phyloP scores from a whole-genome alignment of 2,329 filamentous ascomycete species.

The Colletotrichum liaoningense region DNA sequence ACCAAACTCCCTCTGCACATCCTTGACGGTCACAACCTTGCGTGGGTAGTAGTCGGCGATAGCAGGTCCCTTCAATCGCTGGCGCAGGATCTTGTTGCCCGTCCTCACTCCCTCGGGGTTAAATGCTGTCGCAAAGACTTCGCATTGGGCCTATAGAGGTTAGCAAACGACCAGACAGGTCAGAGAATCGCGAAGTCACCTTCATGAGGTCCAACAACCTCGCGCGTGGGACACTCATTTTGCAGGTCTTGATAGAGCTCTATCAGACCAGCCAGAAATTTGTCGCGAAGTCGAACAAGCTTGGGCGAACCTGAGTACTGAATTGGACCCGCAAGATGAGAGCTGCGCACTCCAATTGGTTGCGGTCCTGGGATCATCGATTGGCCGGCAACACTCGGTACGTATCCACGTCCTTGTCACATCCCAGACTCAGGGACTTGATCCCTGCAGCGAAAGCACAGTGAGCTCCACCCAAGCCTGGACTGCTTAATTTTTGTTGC shows the following conservation, averaged over 20 bases:
- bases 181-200: constrained; percentile 58
- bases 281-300: constrained; percentile 24
- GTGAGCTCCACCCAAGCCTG: neutral
- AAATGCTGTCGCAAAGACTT: constrained; percentile 90
- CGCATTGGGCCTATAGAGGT: constrained; percentile 79
- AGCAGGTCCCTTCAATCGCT: constrained; percentile 85
- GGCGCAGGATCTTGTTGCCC: constrained; percentile 92
- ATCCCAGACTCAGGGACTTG: neutral
- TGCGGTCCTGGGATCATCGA: constrained; percentile 16
- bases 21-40: constrained; percentile 76
- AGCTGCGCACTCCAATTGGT: neutral
- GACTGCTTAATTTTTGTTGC: neutral
- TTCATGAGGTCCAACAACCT: constrained; percentile 80
- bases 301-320: constrained; percentile 11
- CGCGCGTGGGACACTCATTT: constrained; percentile 73
- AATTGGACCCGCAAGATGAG: neutral
- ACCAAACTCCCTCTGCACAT: constrained; percentile 77
- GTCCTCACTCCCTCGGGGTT: constrained; percentile 86
- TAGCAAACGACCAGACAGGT: neutral
- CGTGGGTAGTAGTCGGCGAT: constrained; percentile 91
- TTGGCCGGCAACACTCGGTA: neutral
- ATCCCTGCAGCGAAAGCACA: neutral
- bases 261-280: constrained; percentile 25
- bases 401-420: neutral
- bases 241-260: constrained; percentile 41